Percentiles rank a stretch among this genome's conserved stretches.
Conservation (phyloP, 495 filamentous ascomycete genomes). For the Penicillium paradoxum region DNA sequence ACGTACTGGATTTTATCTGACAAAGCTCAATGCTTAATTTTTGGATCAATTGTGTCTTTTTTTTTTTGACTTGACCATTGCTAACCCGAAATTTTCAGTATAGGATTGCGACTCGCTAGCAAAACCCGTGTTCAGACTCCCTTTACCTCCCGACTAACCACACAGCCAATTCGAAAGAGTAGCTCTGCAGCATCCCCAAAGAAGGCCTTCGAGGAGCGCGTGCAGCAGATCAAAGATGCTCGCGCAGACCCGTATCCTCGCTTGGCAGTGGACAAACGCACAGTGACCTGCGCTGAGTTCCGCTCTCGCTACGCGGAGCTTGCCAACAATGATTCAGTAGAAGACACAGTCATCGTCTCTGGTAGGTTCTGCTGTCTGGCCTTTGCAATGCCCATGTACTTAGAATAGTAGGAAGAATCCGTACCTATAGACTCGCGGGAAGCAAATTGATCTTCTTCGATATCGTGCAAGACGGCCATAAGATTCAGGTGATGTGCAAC, state of each 20-base stretch:
- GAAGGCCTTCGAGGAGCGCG: slow-evolving; percentile 42
- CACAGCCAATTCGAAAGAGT: slow-evolving; percentile 15
- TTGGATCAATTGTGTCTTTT: slow-evolving; percentile 6
- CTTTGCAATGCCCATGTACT: slow-evolving; percentile 34
- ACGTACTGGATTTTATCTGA: slow-evolving; percentile 28
- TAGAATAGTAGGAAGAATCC: slow-evolving; percentile 62
- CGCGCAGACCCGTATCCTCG: slow-evolving; percentile 51
- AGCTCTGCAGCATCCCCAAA: slow-evolving; percentile 34
- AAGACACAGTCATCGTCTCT: slow-evolving; percentile 39
- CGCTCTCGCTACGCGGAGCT: slow-evolving; percentile 34
- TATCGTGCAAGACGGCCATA: slow-evolving; percentile 62
- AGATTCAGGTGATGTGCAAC: slow-evolving; percentile 71
- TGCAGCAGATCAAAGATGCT: slow-evolving; percentile 45
- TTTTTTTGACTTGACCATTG: slow-evolving; percentile 4
- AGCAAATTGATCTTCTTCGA: slow-evolving; percentile 82
- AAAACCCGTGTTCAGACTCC: slow-evolving; percentile 5
- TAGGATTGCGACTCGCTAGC: slow-evolving; percentile 18
- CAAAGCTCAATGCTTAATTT: slow-evolving; percentile 12
- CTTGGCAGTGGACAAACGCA: slow-evolving; percentile 24
- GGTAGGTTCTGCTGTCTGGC: slow-evolving; percentile 39
- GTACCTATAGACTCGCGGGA: slow-evolving; percentile 51
- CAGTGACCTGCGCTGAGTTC: slow-evolving; percentile 37
- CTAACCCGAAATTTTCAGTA: slow-evolving; percentile 25
- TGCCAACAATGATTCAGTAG: slow-evolving; percentile 43
- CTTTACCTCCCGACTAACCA: slow-evolving; percentile 18